These are phyloP conservation scores for Plasmodium gonderi DNA, from an alignment of 169 alveolate genomes.

Conservation along the genomic window DNA sequence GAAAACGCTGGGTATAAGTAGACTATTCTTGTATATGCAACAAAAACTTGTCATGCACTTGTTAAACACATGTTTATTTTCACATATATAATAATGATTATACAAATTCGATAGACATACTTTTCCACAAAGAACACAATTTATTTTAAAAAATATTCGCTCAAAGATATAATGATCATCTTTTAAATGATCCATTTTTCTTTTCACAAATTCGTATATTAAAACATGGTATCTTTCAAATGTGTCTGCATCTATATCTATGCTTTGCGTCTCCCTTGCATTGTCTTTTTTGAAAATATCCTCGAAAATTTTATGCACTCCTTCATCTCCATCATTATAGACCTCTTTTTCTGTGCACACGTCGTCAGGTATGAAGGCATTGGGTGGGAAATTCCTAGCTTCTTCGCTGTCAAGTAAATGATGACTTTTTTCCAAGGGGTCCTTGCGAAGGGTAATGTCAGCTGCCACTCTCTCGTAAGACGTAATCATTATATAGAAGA, in stretches of 20 bases:
- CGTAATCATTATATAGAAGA: neutral
- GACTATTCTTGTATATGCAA: conserved; percentile 48
- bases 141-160: conserved; percentile 36
- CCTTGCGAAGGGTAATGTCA: too few species aligned
- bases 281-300: neutral
- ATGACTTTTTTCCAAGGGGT: too few species aligned
- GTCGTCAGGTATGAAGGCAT: too few species aligned
- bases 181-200: neutral
- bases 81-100: conserved; percentile 67
- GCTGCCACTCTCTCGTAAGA: too few species aligned
- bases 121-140: conserved; percentile 39
- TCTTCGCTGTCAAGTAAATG: too few species aligned
- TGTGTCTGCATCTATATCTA: neutral
- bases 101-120: conserved; percentile 38
- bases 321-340: neutral
- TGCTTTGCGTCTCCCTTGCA: neutral
- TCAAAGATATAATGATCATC: conserved; percentile 24
- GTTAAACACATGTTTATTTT: conserved; percentile 51
- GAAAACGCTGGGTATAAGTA: conserved; percentile 25
- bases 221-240: conserved; percentile 23
- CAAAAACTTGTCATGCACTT: conserved; percentile 65
- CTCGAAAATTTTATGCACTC: neutral
- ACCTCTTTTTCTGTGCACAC: too few species aligned
- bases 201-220: conserved; percentile 2
- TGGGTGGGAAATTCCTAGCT: too few species aligned